Evolutionary conservation across 805 yeast species (phyloP), one percentile per base, ranked within the genome.

Genomic region (Saccharomycopsis sp.): DNA sequence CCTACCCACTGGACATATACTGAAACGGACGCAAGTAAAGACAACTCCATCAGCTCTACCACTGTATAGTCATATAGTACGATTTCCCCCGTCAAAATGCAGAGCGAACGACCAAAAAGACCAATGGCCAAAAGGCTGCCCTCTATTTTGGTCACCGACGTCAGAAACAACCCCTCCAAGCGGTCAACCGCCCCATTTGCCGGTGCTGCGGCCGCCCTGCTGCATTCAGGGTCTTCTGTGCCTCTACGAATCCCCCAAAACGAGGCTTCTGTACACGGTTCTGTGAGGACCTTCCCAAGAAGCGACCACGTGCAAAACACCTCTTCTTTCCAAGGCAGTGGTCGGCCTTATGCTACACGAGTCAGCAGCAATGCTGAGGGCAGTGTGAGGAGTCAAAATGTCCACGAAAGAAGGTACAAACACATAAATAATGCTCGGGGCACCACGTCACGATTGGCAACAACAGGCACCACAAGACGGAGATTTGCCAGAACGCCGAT

Each of bases 61-160:
- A n/a, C n/a, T n/a, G n/a, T n/a, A n/a, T n/a, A n/a, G n/a, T n/a
- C n/a, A n/a, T n/a, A n/a, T n/a, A n/a, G n/a, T n/a, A n/a, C n/a
- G n/a, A n/a, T n/a, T n/a, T n/a, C n/a, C n/a, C n/a, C n/a, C n/a
- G n/a, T n/a, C n/a, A n/a, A n/a, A 29, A 29, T 44, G 16, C 9
- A 44, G 4, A n/a, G 7, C 8, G 48, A 44, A 5, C 48, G 21
- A 12, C 21, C 21, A 4, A 44, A 44, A 44, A 68, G 77, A 58
- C 85, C 87, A 2, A 84, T 88, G 3, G 89, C 96, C 14, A 89
- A 88, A 65, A 73, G 97, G 65, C 89, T 97, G 34, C 97, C 98
- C 9, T 89, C 97, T 1, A 91, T 91, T 66, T 77, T 91, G 58
- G 98, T 91, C 44, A 92, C 98, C 0, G 98, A 91, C 72, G 82